These are phyloP conservation scores for Lactarius quietus DNA, from an alignment of 768 basidiomycete species.

Conservation along the genomic window DNA sequence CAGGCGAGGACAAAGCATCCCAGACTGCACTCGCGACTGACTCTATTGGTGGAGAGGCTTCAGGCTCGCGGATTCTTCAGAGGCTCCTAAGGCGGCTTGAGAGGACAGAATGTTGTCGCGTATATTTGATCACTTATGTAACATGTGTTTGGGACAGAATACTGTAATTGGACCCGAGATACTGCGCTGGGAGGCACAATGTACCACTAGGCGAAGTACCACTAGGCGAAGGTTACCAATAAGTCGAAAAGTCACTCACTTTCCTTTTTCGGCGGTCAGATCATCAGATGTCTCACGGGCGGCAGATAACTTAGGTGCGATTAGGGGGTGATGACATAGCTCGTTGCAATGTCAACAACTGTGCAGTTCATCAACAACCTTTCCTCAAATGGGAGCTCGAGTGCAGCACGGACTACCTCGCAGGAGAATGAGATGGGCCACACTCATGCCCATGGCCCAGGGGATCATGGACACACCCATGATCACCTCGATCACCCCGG, in stretches of 20 bases:
- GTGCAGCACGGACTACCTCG: slow-evolving; percentile 42
- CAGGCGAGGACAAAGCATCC: slow-evolving; percentile 49
- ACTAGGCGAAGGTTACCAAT: no score
- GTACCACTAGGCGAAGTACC: no score
- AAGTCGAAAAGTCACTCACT: no score
- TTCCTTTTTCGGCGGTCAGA: not conserved
- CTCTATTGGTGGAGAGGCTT: not conserved
- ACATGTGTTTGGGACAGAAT: not conserved
- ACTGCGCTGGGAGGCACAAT: no score
- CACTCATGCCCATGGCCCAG: slow-evolving; percentile 50
- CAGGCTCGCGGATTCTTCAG: not conserved
- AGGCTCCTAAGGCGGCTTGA: not conserved
- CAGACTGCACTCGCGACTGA: not conserved
- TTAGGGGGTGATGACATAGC: not conserved
- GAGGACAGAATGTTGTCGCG: not conserved
- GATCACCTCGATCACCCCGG: slow-evolving; percentile 90
- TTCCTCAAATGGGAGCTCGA: slow-evolving; percentile 32
- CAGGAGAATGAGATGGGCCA: slow-evolving; percentile 47
- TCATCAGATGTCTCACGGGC: no score
- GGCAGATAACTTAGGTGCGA: not conserved
- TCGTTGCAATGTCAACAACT: slow-evolving; percentile 46
- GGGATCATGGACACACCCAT: slow-evolving; percentile 93
- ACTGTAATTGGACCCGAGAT: no score
- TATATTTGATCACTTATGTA: not conserved
- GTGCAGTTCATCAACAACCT: slow-evolving; percentile 77